A percentile compares a stretch with the other conserved stretches of the same genome.
Evolutionary conservation across 2,329 filamentous ascomycete species (phyloP).

Genomic region (Phoma sp.): DNA sequence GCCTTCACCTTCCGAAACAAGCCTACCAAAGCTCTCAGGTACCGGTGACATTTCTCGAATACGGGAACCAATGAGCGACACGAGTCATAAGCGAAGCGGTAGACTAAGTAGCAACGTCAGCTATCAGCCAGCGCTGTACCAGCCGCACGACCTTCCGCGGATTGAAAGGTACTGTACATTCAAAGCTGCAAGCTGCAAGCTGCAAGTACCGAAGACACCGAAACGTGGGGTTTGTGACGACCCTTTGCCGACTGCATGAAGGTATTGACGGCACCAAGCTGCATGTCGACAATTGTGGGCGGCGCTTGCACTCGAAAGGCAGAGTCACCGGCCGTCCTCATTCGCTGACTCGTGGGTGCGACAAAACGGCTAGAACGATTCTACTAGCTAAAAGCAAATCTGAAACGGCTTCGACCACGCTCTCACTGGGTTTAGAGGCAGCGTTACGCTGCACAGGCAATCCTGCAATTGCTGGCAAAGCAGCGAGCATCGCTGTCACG

Average conservation of each 20-base stretch:
- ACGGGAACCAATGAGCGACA: background rate
- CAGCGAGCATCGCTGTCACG: slow-evolving; percentile 20
- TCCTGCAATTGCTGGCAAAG: slow-evolving; percentile 13
- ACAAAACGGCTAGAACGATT: slow-evolving; percentile 32
- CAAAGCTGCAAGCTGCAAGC: slow-evolving; percentile 5
- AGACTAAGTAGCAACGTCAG: background rate
- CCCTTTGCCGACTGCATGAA: slow-evolving; percentile 40
- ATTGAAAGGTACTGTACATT: too few relatives aligned
- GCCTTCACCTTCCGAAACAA: slow-evolving; percentile 8
- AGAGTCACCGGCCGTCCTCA: slow-evolving; percentile 30
- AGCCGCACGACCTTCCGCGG: background rate
- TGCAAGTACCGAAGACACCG: slow-evolving; percentile 13
- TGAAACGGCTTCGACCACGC: slow-evolving; percentile 44
- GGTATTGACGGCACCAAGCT: slow-evolving; percentile 33
- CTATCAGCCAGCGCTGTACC: background rate
- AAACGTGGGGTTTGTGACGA: slow-evolving; percentile 31
- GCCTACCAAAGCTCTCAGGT: slow-evolving; percentile 14
- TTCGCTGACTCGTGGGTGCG: slow-evolving; percentile 37
- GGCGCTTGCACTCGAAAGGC: slow-evolving; percentile 42
- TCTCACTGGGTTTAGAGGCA: slow-evolving; percentile 36
- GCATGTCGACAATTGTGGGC: slow-evolving; percentile 27
- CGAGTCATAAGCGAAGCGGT: slow-evolving; percentile 8
- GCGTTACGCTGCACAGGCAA: slow-evolving; percentile 41
- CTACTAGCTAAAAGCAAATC: slow-evolving; percentile 43
- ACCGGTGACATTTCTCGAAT: slow-evolving; percentile 9